These are phyloP conservation scores for Tetrapisispora phaffii DNA, from an alignment of 805 yeast genomes.

Conservation along the genomic window DNA sequence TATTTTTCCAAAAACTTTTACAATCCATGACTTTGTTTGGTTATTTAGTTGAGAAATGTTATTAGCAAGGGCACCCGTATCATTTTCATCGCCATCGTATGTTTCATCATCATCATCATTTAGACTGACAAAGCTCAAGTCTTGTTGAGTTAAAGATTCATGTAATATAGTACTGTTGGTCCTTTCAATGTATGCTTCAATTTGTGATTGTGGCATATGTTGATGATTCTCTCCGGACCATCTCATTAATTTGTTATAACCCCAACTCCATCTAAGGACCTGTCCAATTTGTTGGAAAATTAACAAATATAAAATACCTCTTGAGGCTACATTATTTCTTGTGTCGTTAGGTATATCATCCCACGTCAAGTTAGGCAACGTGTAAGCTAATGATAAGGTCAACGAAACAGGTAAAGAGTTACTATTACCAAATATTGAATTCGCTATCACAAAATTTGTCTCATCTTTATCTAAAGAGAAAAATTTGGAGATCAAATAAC, in stretches of 20 bases:
- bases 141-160: background rate
- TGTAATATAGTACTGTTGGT: background rate
- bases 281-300: slow-evolving; percentile 80
- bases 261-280: slow-evolving; percentile 81
- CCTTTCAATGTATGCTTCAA: slow-evolving; percentile 10
- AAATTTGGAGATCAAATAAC: slow-evolving; percentile 43
- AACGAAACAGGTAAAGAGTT: slow-evolving; percentile 90
- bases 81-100: background rate
- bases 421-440: slow-evolving; percentile 94
- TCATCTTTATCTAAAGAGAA: slow-evolving; percentile 62
- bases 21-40: background rate
- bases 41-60: background rate
- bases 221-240: slow-evolving; percentile 30
- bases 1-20: background rate
- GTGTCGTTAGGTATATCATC: slow-evolving; percentile 57
- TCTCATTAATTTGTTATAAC: slow-evolving; percentile 59
- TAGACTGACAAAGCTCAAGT: background rate
- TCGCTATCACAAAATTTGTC: slow-evolving; percentile 85
- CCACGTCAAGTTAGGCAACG: slow-evolving; percentile 70
- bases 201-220: slow-evolving; percentile 25
- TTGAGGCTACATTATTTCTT: slow-evolving; percentile 60
- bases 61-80: background rate
- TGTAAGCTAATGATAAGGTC: slow-evolving; percentile 66
- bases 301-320: slow-evolving; percentile 65
- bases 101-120: background rate